Conservation (phyloP, 306 rosid species). For the Biancaea sappan region DNA sequence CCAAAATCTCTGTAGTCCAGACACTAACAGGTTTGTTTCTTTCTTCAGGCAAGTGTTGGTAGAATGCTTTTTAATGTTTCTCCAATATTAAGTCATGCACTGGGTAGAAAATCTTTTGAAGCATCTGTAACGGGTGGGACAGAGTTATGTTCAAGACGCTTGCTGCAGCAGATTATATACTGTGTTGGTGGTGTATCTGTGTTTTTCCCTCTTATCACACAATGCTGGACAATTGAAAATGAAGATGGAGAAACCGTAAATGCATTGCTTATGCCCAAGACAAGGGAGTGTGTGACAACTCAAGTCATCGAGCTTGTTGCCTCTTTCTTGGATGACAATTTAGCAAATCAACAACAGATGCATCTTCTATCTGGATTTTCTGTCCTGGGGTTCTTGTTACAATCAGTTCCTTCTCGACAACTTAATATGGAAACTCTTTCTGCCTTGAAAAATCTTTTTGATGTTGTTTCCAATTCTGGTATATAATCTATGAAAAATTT, state of each 20-base stretch:
- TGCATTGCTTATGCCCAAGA: slow-evolving; percentile 40
- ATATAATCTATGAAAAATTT: slow-evolving; percentile 21
- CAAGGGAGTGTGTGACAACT: slow-evolving; percentile 66
- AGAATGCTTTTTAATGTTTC: slow-evolving; percentile 89
- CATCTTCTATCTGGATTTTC: slow-evolving; percentile 96
- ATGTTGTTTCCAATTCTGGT: slow-evolving; percentile 84
- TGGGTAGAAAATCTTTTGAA: slow-evolving; percentile 77
- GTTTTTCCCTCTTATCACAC: slow-evolving; percentile 87
- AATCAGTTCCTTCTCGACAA: slow-evolving; percentile 79
- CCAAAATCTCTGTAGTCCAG: neutral
- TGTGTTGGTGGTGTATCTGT: slow-evolving; percentile 98
- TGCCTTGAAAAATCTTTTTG: slow-evolving; percentile 80
- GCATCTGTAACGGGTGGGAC: slow-evolving; percentile 86
- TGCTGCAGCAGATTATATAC: slow-evolving; percentile 88
- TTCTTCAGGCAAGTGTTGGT: slow-evolving; percentile 86
- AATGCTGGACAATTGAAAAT: slow-evolving; percentile 65
- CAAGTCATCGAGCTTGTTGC: slow-evolving; percentile 91
- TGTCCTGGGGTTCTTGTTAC: slow-evolving; percentile 90
- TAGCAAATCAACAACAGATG: slow-evolving; percentile 97
- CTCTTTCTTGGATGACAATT: slow-evolving; percentile 86
- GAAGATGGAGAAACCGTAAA: slow-evolving; percentile 50
- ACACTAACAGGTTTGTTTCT: slow-evolving; percentile 33
- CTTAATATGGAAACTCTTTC: slow-evolving; percentile 85
- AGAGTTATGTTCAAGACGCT: slow-evolving; percentile 89
- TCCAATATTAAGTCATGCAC: slow-evolving; percentile 60